phyloP scores from a whole-genome alignment of 2,329 filamentous ascomycete genomes.

The Trichoderma koningii region DNA sequence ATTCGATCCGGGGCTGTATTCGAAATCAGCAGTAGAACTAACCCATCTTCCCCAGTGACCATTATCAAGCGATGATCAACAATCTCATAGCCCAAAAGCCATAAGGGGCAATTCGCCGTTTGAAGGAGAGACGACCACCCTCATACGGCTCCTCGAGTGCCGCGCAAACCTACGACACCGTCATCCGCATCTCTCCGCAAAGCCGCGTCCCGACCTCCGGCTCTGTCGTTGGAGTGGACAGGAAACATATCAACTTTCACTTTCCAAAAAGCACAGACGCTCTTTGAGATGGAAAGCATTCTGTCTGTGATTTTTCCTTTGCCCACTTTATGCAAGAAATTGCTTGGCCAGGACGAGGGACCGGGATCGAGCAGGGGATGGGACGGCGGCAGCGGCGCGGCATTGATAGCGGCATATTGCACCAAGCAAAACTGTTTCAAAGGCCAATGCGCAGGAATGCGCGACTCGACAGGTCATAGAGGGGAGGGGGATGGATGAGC shows the following conservation, averaged over 20 bases:
- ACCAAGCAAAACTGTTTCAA: slow-evolving; percentile 21
- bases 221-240: neutral
- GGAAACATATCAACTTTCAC: neutral
- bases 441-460: slow-evolving; percentile 22
- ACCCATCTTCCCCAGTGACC: slow-evolving; percentile 39
- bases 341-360: neutral
- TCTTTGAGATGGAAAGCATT: neutral
- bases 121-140: slow-evolving; percentile 6
- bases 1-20: neutral
- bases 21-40: neutral
- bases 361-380: slow-evolving; percentile 11
- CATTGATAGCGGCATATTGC: slow-evolving; percentile 22
- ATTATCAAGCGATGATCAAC: slow-evolving; percentile 67
- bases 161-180: slow-evolving; percentile 11
- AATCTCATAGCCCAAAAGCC: slow-evolving; percentile 21
- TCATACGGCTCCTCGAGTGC: slow-evolving; percentile 3
- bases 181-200: slow-evolving; percentile 1
- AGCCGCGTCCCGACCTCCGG: slow-evolving; percentile 1
- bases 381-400: slow-evolving; percentile 4
- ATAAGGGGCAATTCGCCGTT: slow-evolving; percentile 11
- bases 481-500: neutral
- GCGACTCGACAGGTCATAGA: slow-evolving; percentile 14
- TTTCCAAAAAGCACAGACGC: neutral
- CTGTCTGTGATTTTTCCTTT: neutral
- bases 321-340: slow-evolving; percentile 6